phyloP scores from a whole-genome alignment of 2,329 filamentous ascomycete genomes.

The Anisogramma anomala region DNA sequence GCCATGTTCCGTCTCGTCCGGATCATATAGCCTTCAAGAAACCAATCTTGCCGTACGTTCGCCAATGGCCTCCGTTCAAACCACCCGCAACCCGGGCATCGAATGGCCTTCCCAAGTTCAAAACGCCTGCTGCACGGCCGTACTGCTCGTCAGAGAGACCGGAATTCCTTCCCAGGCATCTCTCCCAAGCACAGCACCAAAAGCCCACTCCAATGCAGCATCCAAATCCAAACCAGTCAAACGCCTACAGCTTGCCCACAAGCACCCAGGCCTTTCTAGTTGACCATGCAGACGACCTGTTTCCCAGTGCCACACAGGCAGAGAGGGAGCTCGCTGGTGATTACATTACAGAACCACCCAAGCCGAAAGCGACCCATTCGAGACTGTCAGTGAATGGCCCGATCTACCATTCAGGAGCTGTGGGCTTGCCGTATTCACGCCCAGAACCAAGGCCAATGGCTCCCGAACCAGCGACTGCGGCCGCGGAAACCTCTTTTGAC shows the following conservation, averaged over 20 bases:
- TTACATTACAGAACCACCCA: slow-evolving; percentile 10
- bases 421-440: not conserved
- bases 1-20: not conserved
- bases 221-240: slow-evolving; percentile 4
- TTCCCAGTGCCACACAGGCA: slow-evolving; percentile 46
- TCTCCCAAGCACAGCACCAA: slow-evolving; percentile 3
- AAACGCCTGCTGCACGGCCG: not conserved
- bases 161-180: slow-evolving; percentile 6
- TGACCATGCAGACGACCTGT: slow-evolving; percentile 39
- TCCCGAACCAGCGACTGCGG: not conserved
- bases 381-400: not conserved
- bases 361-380: not conserved
- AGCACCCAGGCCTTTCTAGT: slow-evolving; percentile 44
- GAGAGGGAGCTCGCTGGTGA: slow-evolving; percentile 38
- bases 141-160: not conserved
- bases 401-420: slow-evolving; percentile 8
- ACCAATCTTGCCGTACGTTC: slow-evolving; percentile 1
- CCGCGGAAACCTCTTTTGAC: not conserved
- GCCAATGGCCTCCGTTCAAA: not conserved
- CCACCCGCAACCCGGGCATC: not conserved
- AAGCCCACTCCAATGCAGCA: slow-evolving; percentile 6
- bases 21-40: slow-evolving; percentile 4
- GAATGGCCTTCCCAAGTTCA: slow-evolving; percentile 6
- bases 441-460: not conserved
- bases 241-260: slow-evolving; percentile 19